Conservation (phyloP, 768 basidiomycete genomes). For the Phlebiopsis flavidoalba region DNA sequence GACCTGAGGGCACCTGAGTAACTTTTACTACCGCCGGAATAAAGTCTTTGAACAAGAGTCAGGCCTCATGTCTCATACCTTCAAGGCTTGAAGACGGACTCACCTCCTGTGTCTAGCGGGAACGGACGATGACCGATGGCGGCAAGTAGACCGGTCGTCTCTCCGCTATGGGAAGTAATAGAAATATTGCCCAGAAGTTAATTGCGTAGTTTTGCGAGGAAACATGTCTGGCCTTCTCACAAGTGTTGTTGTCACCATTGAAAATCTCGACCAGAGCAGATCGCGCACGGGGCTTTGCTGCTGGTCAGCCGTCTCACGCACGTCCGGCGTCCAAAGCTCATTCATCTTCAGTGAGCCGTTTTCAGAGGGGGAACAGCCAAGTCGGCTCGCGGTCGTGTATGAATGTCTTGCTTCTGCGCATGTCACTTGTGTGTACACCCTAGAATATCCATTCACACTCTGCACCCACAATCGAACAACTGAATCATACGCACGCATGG, state of each 20-base stretch:
- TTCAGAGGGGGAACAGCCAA: slow-evolving; percentile 5
- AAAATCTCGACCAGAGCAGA: slow-evolving; percentile 5
- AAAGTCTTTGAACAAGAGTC: not conserved
- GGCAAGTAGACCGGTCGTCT: not conserved
- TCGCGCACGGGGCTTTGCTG: slow-evolving; percentile 3
- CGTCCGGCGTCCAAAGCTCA: not conserved
- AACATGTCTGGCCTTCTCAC: not conserved
- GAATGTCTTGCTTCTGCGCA: slow-evolving; percentile 2
- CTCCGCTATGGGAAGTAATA: slow-evolving; percentile 4
- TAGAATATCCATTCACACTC: not conserved
- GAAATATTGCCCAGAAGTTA: not conserved
- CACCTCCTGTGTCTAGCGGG: slow-evolving; percentile 1
- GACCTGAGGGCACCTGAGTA: not conserved
- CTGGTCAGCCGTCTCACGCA: slow-evolving; percentile 2
- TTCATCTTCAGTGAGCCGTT: not conserved
- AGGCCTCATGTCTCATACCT: not conserved
- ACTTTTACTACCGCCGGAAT: slow-evolving; percentile 5
- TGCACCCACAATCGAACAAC: not conserved
- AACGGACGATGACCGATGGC: slow-evolving; percentile 5
- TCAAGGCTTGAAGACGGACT: not conserved
- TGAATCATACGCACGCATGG: slow-evolving; percentile 1
- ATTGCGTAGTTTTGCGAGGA: not conserved
- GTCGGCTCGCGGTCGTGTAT: slow-evolving; percentile 2
- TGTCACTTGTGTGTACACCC: slow-evolving; percentile 8
- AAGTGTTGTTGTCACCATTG: not conserved